Evolutionary conservation across 305 asterid species (phyloP), one percentile per base, ranked within the genome.

Genomic region (Andrographis paniculata): DNA sequence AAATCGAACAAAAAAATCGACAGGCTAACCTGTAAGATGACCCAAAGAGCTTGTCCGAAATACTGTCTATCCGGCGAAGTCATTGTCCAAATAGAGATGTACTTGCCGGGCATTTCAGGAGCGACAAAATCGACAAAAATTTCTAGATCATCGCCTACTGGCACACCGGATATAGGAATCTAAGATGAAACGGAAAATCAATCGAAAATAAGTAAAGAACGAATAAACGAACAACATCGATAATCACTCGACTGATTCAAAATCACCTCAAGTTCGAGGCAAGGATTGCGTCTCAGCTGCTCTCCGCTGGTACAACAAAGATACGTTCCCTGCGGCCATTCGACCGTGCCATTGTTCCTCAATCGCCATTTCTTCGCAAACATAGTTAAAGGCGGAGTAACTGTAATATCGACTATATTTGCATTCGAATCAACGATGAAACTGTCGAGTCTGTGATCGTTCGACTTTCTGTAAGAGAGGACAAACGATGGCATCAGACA

Each of bases 31-130:
- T 82, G 81, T 53, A 91, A 80, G 35, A 78, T 78, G 48, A 86
- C 98, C 98, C 98, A 91, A 55, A 91, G 76, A 15, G 94, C 92
- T 59, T 91, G 98, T 47, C 98, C 98, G 42, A 91, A 89, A 72
- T 75, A 75, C 37, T 80, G 88, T 42, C 98, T 95, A 23, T 79
- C 67, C 9, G 94, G 82, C 10, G 88, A 66, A 50, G 84, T 78
- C 96, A 91, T 64, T 64, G 91, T 80, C 96, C 96, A 91, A 68
- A 78, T 74, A 1, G 98, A 86, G 57, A 78, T 58, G 19, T 91
- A 86, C 16, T 79, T 78, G 6, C 98, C 95, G 36, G 87, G 87
- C 64, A 60, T 70, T 58, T 67, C 71, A 0, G 98, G 98, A 12
- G 98, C 75, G 52, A 67, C 45, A 58, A 91, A 86, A 64, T 91